Conservation (phyloP, 2,329 filamentous ascomycete species). For the Biscogniauxia mediterranea region DNA sequence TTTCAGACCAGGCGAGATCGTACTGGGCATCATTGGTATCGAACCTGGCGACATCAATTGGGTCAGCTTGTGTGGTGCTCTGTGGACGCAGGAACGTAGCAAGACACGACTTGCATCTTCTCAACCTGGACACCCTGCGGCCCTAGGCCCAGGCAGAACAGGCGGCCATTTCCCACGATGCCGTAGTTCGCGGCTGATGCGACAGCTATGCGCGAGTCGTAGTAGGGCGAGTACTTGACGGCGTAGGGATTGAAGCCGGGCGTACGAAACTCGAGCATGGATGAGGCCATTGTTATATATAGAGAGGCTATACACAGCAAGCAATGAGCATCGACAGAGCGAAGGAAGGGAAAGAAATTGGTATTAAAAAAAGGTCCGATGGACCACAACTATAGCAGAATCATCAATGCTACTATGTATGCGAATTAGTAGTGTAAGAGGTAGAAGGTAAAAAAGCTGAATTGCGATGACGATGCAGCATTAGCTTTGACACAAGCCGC, state of each 20-base stretch:
- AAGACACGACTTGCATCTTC: slow-evolving; percentile 59
- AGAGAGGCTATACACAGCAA: no score
- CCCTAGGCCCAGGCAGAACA: slow-evolving; percentile 82
- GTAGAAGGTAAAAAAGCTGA: neutral
- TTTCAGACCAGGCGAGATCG: slow-evolving; percentile 92
- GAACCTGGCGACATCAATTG: slow-evolving; percentile 57
- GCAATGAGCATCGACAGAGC: neutral
- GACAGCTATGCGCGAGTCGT: slow-evolving; percentile 90
- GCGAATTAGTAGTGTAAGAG: neutral
- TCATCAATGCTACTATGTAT: neutral
- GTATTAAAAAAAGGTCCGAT: neutral
- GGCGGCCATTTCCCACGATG: slow-evolving; percentile 89
- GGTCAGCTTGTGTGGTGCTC: neutral
- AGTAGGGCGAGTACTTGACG: slow-evolving; percentile 98
- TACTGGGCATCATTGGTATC: slow-evolving; percentile 97
- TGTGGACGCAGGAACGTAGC: neutral
- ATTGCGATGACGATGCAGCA: slow-evolving; percentile 18
- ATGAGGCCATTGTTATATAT: slow-evolving; percentile 37
- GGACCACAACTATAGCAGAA: neutral
- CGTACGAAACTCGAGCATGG: slow-evolving; percentile 92
- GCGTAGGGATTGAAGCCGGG: slow-evolving; percentile 94
- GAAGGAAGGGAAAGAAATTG: neutral
- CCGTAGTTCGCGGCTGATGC: slow-evolving; percentile 93
- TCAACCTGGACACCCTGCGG: slow-evolving; percentile 79
- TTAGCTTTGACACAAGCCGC: neutral